Conservation (phyloP, 352 stramenopile species). For the Pythium biforme region DNA sequence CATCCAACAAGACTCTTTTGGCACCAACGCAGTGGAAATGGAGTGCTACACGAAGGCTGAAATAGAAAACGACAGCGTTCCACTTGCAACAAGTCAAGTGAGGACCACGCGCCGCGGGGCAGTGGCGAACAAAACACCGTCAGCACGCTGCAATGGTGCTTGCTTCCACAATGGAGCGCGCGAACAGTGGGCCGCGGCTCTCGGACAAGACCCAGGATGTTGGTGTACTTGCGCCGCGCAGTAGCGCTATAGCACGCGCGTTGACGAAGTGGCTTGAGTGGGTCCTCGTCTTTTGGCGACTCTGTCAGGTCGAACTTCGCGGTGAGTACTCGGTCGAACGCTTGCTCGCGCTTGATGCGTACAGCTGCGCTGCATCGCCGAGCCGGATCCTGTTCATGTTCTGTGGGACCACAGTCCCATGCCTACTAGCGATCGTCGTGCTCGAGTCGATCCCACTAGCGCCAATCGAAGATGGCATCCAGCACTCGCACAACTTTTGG, state of each 20-base stretch:
- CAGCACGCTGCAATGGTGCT: neutral
- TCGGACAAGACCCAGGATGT: neutral
- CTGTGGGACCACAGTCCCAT: conserved; percentile 11
- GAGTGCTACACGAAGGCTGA: no score
- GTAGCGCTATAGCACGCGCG: neutral
- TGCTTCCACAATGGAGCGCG: no score
- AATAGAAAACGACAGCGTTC: no score
- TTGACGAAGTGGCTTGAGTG: neutral
- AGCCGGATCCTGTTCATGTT: conserved; percentile 7
- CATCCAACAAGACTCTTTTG: no score
- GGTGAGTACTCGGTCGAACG: conserved; percentile 40
- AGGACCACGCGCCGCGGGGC: no score
- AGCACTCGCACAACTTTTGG: conserved; percentile 22
- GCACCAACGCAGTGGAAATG: no score
- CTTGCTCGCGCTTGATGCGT: conserved; percentile 16
- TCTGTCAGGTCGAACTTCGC: conserved; percentile 32
- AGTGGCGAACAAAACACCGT: no score
- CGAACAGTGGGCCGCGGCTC: neutral
- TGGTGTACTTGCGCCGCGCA: neutral
- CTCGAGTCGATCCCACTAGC: conserved; percentile 17
- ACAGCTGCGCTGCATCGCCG: neutral
- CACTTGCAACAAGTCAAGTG: no score
- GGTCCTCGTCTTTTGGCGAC: conserved; percentile 5
- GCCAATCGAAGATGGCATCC: neutral
- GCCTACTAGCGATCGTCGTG: conserved; percentile 6